These are phyloP conservation scores for Dothideomycetes sp. DNA, from an alignment of 2,329 filamentous ascomycete species.

Conservation along the genomic window DNA sequence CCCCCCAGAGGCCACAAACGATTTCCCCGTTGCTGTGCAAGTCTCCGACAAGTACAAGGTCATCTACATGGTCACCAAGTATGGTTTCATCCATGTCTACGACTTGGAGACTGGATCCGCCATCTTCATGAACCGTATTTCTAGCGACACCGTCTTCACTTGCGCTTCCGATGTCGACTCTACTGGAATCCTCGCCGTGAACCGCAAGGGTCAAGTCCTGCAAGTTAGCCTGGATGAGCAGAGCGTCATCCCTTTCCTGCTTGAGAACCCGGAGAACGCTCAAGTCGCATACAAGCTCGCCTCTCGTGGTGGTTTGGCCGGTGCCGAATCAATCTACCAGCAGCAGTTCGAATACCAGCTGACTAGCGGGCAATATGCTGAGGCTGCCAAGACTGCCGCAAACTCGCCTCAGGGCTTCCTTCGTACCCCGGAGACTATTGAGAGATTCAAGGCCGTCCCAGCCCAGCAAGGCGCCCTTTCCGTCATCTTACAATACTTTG, in stretches of 20 bases:
- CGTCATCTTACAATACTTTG: slow-evolving; percentile 93
- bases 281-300: slow-evolving; percentile 93
- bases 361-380: slow-evolving; percentile 65
- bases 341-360: slow-evolving; percentile 88
- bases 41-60: slow-evolving; percentile 94
- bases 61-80: slow-evolving; percentile 96
- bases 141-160: slow-evolving; percentile 97
- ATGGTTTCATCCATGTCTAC: slow-evolving; percentile 97
- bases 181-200: slow-evolving; percentile 84
- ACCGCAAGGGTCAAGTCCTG: slow-evolving; percentile 93
- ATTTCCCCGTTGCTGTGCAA: slow-evolving; percentile 97
- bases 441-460: slow-evolving; percentile 83
- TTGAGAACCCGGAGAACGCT: slow-evolving; percentile 91
- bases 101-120: slow-evolving; percentile 91
- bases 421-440: slow-evolving; percentile 87
- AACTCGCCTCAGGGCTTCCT: slow-evolving; percentile 95
- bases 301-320: slow-evolving; percentile 83
- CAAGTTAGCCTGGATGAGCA: slow-evolving; percentile 88
- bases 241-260: slow-evolving; percentile 84
- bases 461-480: slow-evolving; percentile 78
- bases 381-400: slow-evolving; percentile 90
- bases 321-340: slow-evolving; percentile 85
- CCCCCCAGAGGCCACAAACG: slow-evolving; percentile 86
- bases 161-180: slow-evolving; percentile 76
- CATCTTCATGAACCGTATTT: slow-evolving; percentile 99